Evolutionary conservation across 139 green algal species (phyloP).

Genomic region (Pycnococcus provasolii): DNA sequence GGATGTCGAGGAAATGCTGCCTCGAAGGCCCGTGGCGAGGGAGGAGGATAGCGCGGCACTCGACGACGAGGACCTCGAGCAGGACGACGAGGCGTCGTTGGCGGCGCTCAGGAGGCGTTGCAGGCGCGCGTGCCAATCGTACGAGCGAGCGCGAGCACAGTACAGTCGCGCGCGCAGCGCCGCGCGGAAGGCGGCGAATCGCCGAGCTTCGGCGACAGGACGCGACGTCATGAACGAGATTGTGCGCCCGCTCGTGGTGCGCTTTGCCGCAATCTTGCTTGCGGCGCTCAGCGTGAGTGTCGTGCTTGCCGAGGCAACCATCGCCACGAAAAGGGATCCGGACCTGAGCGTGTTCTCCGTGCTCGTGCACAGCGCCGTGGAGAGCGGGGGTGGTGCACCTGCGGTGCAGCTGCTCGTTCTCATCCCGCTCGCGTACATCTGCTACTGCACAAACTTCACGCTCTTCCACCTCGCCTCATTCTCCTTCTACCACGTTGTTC

Average conservation of each 20-base stretch:
- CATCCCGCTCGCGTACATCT: conserved; percentile 75
- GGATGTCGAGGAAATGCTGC: conserved; percentile 22
- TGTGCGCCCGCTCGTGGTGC: conserved; percentile 24
- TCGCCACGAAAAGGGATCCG: conserved; percentile 34
- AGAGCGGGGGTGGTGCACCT: conserved; percentile 22
- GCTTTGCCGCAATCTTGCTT: conserved; percentile 31
- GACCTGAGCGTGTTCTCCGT: conserved; percentile 55
- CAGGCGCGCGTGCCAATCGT: conserved; percentile 6
- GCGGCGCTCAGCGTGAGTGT: conserved; percentile 39
- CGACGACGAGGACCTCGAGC: conserved; percentile 19
- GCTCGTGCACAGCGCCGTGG: conserved; percentile 1
- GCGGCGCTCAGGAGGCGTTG: conserved; percentile 29
- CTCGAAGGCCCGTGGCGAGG: neutral
- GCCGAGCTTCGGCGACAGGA: neutral
- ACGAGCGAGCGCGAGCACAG: conserved; percentile 1
- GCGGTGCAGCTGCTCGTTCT: conserved; percentile 38
- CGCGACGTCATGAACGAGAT: neutral
- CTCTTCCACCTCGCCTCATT: conserved; percentile 74
- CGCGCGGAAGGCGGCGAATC: neutral
- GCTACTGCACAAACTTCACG: conserved; percentile 73
- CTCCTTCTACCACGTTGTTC: conserved; percentile 61
- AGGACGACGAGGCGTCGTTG: conserved; percentile 11
- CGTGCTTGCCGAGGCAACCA: conserved; percentile 73
- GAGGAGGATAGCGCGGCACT: conserved; percentile 4
- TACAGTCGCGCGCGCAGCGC: neutral